Conservation (phyloP, 192 early-diverging fungal genomes). For the Backusella luteola region DNA sequence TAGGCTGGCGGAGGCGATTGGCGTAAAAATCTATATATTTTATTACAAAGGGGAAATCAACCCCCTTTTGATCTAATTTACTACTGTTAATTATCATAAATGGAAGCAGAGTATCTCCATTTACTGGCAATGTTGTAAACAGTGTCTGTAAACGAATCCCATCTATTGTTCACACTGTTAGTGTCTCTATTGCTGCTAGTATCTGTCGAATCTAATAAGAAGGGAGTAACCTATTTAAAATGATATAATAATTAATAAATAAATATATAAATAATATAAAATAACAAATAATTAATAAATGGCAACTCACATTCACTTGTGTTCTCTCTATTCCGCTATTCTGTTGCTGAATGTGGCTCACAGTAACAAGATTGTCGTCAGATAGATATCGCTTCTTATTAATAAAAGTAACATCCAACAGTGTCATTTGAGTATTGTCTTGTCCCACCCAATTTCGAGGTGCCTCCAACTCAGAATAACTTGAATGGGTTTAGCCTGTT, state of each 20-base stretch:
- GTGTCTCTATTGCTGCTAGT: neutral
- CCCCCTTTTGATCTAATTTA: neutral
- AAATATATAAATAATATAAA: neutral
- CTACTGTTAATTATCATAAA: neutral
- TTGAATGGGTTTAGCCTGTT: neutral
- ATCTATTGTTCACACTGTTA: neutral
- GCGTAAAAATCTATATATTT: neutral
- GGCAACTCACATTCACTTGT: slow-evolving; percentile 1
- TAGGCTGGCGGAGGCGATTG: neutral
- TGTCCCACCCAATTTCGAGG: neutral
- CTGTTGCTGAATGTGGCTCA: slow-evolving; percentile 6
- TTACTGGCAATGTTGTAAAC: neutral
- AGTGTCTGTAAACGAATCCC: neutral
- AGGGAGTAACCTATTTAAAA: neutral
- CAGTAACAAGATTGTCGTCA: neutral
- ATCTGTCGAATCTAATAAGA: neutral
- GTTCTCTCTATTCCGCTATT: neutral
- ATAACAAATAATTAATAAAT: neutral
- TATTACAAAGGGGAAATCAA: neutral
- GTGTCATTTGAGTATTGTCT: neutral
- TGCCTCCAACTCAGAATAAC: slow-evolving; percentile 8
- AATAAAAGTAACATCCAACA: slow-evolving; percentile 11
- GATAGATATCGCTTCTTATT: slow-evolving; percentile 3
- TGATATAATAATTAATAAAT: neutral
- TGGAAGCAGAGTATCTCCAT: slow-evolving; percentile 6